Conservation (phyloP, 116 monocot species). For the Phalaenopsis hybrid region DNA sequence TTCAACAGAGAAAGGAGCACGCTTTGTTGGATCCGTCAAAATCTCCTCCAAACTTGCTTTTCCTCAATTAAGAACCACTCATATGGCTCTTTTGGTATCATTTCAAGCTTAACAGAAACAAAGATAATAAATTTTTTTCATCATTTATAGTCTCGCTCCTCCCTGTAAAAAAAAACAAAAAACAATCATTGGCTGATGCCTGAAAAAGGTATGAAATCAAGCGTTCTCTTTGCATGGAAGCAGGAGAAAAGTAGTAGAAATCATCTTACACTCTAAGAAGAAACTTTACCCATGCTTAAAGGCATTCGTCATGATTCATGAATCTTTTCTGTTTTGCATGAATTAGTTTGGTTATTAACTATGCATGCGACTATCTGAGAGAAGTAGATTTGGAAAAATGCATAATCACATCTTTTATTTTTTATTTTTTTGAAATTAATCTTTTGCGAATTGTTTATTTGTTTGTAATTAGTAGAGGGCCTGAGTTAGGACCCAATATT, state of each 20-base stretch:
- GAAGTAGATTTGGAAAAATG: not conserved
- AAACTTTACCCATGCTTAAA: conserved; percentile 3
- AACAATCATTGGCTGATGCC: not conserved
- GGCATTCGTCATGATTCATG: not conserved
- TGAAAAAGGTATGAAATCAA: not conserved
- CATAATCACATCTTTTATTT: not conserved
- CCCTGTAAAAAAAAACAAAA: not conserved
- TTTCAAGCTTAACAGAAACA: not conserved
- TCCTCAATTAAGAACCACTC: not conserved
- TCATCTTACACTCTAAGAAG: not conserved
- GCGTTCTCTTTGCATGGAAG: not conserved
- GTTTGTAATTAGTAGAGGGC: not conserved
- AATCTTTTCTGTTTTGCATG: too few species aligned
- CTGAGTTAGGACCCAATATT: not conserved
- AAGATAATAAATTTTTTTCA: too few species aligned
- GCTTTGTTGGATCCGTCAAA: not conserved
- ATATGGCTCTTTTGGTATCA: not conserved
- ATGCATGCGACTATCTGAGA: not conserved
- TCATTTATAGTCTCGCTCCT: too few species aligned
- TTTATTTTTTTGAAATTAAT: not conserved
- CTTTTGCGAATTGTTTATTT: not conserved
- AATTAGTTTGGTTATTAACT: too few species aligned
- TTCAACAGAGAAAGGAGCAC: not conserved
- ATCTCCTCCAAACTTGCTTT: not conserved
- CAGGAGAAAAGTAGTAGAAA: not conserved